Evolutionary conservation across 1,284 basidiomycete species (phyloP).

Genomic region (Waitea zeae): DNA sequence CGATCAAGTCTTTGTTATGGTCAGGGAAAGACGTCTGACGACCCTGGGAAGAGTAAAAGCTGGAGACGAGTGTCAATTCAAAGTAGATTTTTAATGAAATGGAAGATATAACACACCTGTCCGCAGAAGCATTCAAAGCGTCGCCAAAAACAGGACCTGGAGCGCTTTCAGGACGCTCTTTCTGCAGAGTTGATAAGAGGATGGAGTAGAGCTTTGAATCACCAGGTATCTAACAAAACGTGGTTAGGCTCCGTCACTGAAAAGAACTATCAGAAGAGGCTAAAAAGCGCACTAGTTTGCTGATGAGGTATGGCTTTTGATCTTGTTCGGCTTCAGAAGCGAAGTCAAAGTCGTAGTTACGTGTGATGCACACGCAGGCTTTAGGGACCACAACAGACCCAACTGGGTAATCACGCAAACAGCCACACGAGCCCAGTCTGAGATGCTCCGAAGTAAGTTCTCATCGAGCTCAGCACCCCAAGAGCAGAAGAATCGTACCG

Average conservation of each 20-base stretch:
- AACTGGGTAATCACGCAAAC: constrained; percentile 50
- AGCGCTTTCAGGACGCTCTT: no score
- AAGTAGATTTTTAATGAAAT: no score
- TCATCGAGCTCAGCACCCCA: constrained; percentile 1
- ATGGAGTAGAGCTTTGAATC: no score
- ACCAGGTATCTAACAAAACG: no score
- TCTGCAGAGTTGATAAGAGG: no score
- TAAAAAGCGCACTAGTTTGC: constrained; percentile 49
- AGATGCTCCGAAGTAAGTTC: constrained; percentile 3
- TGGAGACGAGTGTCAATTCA: constrained; percentile 13
- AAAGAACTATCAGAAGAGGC: no score
- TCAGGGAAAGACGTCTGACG: constrained; percentile 68
- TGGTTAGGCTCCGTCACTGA: no score
- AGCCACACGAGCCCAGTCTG: constrained; percentile 68
- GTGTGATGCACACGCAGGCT: constrained; percentile 45
- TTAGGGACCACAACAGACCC: constrained; percentile 60
- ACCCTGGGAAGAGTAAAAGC: constrained; percentile 78
- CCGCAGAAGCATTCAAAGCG: constrained; percentile 54
- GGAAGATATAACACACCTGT: constrained; percentile 30
- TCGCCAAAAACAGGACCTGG: constrained; percentile 32
- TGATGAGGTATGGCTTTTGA: constrained; percentile 48
- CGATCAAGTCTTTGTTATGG: constrained; percentile 49
- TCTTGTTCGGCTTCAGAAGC: constrained; percentile 18
- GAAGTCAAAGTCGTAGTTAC: constrained; percentile 71
- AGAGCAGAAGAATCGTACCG: constrained; percentile 25